A percentile compares a stretch with the other conserved stretches of the same genome.
Conservation (phyloP, 1,284 basidiomycete species). For the Thelephora terrestris region DNA sequence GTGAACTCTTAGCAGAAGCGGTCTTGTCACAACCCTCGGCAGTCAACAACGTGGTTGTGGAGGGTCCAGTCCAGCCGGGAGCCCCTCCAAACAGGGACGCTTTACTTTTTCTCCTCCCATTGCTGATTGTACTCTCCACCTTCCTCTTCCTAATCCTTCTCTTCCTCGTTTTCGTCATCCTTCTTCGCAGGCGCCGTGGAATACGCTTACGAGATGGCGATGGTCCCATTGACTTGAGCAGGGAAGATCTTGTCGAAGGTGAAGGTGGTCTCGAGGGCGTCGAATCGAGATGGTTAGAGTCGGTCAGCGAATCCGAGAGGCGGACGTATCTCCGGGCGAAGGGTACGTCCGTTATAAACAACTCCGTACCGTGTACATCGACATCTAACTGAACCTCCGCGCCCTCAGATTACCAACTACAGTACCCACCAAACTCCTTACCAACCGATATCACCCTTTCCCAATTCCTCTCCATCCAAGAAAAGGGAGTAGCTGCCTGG, state of each 20-base stretch:
- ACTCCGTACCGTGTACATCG: constrained; percentile 4
- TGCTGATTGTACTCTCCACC: constrained; percentile 87
- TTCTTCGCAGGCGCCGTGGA: constrained; percentile 71
- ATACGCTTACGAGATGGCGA: constrained; percentile 81
- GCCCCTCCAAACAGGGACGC: constrained; percentile 27
- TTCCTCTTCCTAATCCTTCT: constrained; percentile 87
- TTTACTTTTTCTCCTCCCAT: constrained; percentile 77
- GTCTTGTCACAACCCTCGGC: no score
- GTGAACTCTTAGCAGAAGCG: no score
- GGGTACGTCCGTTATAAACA: constrained; percentile 41
- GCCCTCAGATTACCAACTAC: constrained; percentile 73
- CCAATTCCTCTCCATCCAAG: constrained; percentile 94
- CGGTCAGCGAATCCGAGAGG: constrained; percentile 55
- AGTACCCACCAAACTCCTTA: constrained; percentile 87
- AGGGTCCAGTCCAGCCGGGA: neutral
- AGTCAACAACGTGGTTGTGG: no score
- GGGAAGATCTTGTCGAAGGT: constrained; percentile 81
- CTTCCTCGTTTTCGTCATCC: constrained; percentile 80
- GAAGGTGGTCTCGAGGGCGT: constrained; percentile 89
- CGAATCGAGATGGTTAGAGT: constrained; percentile 91
- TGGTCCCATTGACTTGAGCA: constrained; percentile 88
- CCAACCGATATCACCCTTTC: constrained; percentile 95
- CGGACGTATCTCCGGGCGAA: constrained; percentile 80
- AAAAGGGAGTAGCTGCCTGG: constrained; percentile 97
- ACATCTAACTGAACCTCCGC: constrained; percentile 6